Evolutionary conservation across 306 rosid genomes (phyloP), one percentile per base, ranked within the genome.

Genomic region (Lotus japonicus): DNA sequence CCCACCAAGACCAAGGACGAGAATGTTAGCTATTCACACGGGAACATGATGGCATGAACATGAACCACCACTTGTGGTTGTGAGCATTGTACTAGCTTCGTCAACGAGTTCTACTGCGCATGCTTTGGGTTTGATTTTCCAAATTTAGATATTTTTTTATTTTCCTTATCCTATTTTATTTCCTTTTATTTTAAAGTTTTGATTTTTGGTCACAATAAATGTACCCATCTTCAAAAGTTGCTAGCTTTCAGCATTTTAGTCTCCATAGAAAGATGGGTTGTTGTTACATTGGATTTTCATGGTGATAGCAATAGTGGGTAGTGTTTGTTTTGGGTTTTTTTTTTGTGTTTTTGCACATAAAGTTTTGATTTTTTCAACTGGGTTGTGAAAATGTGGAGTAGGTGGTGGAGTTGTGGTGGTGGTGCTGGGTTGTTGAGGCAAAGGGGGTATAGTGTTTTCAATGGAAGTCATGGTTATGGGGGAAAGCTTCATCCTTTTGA

Each of bases 361-460:
- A 44, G 62, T 51, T 56, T 66, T 5, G 2, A 0, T 44, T 63
- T 46, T 46, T 60, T 28, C 3, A 8, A 28, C 41, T 74, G 21
- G 43, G 70, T 64, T 60, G 49, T 73, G 16, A 78, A 53, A 49
- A 82, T 82, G 86, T 74, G 78, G 83, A 70, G 83, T 28, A 74
- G 80, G 42, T 36, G 83, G 64, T 14, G 77, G 45, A 18, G 66
- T 36, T 59, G 43, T 18, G 72, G 54, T 13, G 41, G 75, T 0
- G 45, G 62, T 5, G 35, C 64, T 41, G 77, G 82, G 21, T 64
- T 52, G 11, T 53, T 78, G 72, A 74, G 66, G 33, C 74, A 82
- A 58, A 74, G 80, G 75, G 71, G 58, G 9, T 51, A 36, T 64
- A 19, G 19, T 9, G 55, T 64, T 64, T 72, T 68, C 6, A 73